Evolutionary conservation across 495 filamentous ascomycete genomes (phyloP).

Genomic region (Hyaloscypha hepaticicola): DNA sequence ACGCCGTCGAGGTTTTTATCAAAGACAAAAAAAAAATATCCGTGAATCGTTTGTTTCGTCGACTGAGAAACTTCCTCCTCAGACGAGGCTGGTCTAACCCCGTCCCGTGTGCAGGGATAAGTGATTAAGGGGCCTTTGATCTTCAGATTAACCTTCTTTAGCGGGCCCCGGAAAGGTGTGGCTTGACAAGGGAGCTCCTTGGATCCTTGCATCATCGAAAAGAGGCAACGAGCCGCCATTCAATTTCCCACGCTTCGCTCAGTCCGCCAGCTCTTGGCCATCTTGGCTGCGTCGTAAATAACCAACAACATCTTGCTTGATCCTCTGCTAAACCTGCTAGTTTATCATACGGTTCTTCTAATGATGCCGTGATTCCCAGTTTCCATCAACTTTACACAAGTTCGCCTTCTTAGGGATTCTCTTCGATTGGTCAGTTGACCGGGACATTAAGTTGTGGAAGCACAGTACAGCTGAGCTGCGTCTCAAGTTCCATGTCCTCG

Average conservation of each 20-base stretch:
- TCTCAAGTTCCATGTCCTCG: not conserved
- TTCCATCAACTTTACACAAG: not conserved
- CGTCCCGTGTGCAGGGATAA: not conserved
- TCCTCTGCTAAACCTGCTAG: not conserved
- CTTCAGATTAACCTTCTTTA: not conserved
- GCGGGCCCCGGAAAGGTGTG: not conserved
- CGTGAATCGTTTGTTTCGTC: not conserved
- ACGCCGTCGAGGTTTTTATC: not conserved
- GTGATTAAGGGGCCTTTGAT: not conserved
- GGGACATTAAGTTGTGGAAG: not conserved
- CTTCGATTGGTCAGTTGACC: not conserved
- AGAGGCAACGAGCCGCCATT: not conserved
- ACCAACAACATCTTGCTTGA: not conserved
- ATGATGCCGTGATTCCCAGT: not conserved
- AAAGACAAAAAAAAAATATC: not conserved
- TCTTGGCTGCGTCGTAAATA: not conserved
- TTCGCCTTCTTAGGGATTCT: not conserved
- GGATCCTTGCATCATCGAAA: not conserved
- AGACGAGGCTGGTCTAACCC: too few species aligned
- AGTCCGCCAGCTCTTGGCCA: constrained; percentile 3
- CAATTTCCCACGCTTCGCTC: constrained; percentile 5
- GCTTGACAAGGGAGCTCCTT: constrained; percentile 4
- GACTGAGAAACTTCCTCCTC: not conserved
- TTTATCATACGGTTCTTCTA: not conserved
- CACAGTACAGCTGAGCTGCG: not conserved